These are phyloP conservation scores for Suillus hirtellus DNA, from an alignment of 768 basidiomycete genomes.

Conservation along the genomic window DNA sequence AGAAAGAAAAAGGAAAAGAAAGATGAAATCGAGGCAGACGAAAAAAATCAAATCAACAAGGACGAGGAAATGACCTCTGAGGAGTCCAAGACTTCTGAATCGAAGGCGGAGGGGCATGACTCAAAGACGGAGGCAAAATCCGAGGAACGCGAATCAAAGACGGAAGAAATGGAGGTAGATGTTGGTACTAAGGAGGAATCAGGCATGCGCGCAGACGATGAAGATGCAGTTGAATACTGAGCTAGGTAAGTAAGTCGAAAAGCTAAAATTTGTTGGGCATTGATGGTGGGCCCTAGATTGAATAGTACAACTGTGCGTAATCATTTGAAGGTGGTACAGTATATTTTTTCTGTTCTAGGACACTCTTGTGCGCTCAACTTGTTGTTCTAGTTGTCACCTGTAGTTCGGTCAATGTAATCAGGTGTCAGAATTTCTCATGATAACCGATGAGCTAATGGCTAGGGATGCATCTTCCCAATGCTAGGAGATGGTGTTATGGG, in stretches of 20 bases:
- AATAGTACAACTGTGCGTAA: constrained; percentile 6
- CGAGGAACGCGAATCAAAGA: constrained; percentile 40
- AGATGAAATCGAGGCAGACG: constrained; percentile 31
- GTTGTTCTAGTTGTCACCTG: constrained; percentile 10
- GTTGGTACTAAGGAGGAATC: constrained; percentile 33
- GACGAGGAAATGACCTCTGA: constrained; percentile 39
- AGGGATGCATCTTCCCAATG: background rate
- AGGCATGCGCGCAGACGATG: constrained; percentile 66
- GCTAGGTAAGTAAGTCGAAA: background rate
- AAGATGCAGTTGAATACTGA: constrained; percentile 81
- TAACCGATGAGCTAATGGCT: background rate
- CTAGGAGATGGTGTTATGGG: background rate
- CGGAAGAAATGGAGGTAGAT: constrained; percentile 28
- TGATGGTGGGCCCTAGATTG: constrained; percentile 2
- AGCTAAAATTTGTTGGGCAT: background rate
- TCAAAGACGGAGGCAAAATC: constrained; percentile 27
- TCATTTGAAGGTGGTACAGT: constrained; percentile 9
- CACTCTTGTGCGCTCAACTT: constrained; percentile 7
- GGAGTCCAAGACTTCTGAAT: constrained; percentile 16
- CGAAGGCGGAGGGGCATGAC: constrained; percentile 13
- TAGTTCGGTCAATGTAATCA: constrained; percentile 7
- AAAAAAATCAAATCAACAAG: constrained; percentile 18
- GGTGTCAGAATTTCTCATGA: background rate
- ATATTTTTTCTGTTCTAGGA: constrained; percentile 3
- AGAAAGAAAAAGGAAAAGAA: constrained; percentile 41